These are phyloP conservation scores for Inga leiocalycina DNA, from an alignment of 306 rosid genomes.

Conservation along the genomic window DNA sequence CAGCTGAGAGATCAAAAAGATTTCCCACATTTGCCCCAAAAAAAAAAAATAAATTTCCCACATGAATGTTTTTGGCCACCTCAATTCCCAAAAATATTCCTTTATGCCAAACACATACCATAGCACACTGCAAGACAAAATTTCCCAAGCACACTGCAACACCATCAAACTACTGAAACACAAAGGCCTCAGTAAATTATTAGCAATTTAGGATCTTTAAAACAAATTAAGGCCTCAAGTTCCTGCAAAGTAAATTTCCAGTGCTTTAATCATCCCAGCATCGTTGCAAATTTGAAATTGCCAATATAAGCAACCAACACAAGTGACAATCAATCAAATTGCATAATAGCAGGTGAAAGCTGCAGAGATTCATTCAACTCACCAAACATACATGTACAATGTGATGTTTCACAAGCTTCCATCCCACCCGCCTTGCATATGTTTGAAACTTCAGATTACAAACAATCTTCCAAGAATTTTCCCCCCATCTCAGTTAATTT, in stretches of 20 bases:
- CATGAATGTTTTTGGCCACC: background rate
- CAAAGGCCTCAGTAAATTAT: background rate
- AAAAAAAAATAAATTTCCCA: background rate
- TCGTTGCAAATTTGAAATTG: background rate
- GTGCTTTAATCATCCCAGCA: background rate
- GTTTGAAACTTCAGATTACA: background rate
- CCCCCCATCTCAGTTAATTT: conserved; percentile 1
- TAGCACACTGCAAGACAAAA: too few relatives aligned
- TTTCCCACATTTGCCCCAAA: background rate
- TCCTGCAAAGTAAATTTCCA: background rate
- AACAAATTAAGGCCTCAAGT: background rate
- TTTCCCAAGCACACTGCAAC: background rate
- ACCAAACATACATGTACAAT: background rate
- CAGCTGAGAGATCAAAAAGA: background rate
- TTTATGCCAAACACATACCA: background rate
- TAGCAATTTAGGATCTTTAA: background rate
- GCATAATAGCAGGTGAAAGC: conserved; percentile 1
- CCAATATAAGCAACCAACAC: background rate
- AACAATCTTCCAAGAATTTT: background rate
- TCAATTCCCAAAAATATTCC: background rate
- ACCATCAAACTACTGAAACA: background rate
- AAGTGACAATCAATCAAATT: background rate
- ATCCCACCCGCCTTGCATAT: background rate
- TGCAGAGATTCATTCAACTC: background rate
- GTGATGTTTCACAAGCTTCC: background rate